phyloP scores from a whole-genome alignment of 768 basidiomycete genomes.

The Candolleomyces aberdarensis region DNA sequence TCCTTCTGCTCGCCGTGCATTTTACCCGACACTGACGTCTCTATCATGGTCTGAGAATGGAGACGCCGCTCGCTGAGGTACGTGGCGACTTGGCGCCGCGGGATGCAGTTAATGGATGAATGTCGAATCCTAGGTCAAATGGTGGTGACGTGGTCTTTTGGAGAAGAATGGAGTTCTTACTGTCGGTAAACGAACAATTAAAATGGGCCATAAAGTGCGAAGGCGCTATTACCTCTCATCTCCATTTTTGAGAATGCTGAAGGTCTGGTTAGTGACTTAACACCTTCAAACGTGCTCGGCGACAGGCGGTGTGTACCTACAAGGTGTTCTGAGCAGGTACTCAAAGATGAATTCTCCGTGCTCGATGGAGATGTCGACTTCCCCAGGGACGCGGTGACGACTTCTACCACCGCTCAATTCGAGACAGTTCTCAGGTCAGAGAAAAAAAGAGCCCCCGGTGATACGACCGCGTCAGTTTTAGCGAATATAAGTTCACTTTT shows the following conservation, averaged over 20 bases:
- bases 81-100: slow-evolving; percentile 13
- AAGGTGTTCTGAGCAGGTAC: slow-evolving; percentile 52
- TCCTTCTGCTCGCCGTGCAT: slow-evolving; percentile 68
- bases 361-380: no score
- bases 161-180: slow-evolving; percentile 49
- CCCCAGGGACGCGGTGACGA: no score
- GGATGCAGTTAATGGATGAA: neutral
- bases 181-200: slow-evolving; percentile 47
- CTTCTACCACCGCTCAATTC: no score
- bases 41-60: slow-evolving; percentile 64
- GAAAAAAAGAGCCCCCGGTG: no score
- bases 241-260: neutral
- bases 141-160: slow-evolving; percentile 55
- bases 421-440: no score
- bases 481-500: no score
- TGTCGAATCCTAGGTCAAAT: slow-evolving; percentile 45
- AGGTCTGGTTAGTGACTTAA: slow-evolving; percentile 51
- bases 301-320: slow-evolving; percentile 48
- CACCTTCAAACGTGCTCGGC: slow-evolving; percentile 44
- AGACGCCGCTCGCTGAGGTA: slow-evolving; percentile 56
- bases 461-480: no score
- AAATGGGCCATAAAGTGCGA: slow-evolving; percentile 56
- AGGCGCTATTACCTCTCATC: neutral
- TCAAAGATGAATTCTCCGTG: slow-evolving; percentile 25
- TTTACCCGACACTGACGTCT: slow-evolving; percentile 77